Evolutionary conservation across 305 asterid genomes (phyloP).

Genomic region (Ajuga reptans): DNA sequence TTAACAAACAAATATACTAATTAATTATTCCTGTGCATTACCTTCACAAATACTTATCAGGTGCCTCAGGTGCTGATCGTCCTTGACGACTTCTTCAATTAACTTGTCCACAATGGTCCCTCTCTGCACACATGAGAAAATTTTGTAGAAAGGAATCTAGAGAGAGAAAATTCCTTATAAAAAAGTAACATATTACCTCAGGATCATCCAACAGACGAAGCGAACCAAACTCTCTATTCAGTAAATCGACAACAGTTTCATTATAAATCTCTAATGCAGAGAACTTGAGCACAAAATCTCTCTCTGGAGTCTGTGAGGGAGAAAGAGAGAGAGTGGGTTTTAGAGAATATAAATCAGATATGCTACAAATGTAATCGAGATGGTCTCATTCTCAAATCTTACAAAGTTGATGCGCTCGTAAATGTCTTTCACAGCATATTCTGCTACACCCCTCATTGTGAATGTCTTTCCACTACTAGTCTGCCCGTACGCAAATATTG

Average conservation of each 20-base stretch:
- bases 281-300: slow-evolving; percentile 71
- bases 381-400: slow-evolving; percentile 23
- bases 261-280: slow-evolving; percentile 92
- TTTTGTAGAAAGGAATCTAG: slow-evolving; percentile 8
- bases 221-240: slow-evolving; percentile 70
- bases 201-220: slow-evolving; percentile 94
- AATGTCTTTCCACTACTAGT: slow-evolving; percentile 94
- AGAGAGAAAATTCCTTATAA: background rate
- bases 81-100: slow-evolving; percentile 66
- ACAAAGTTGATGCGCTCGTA: slow-evolving; percentile 61
- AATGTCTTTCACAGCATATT: slow-evolving; percentile 71
- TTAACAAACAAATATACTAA: background rate
- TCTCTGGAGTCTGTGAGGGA: slow-evolving; percentile 58
- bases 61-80: slow-evolving; percentile 63
- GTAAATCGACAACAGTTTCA: slow-evolving; percentile 87
- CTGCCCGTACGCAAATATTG: slow-evolving; percentile 92
- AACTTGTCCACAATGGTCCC: slow-evolving; percentile 85
- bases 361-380: background rate
- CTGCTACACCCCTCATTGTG: slow-evolving; percentile 92
- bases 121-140: slow-evolving; percentile 45
- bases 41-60: slow-evolving; percentile 79
- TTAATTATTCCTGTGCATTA: slow-evolving; percentile 11
- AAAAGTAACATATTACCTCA: slow-evolving; percentile 42
- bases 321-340: background rate
- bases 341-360: background rate